Evolutionary conservation across 2,329 filamentous ascomycete species (phyloP).

Genomic region (Falciphora oryzae): DNA sequence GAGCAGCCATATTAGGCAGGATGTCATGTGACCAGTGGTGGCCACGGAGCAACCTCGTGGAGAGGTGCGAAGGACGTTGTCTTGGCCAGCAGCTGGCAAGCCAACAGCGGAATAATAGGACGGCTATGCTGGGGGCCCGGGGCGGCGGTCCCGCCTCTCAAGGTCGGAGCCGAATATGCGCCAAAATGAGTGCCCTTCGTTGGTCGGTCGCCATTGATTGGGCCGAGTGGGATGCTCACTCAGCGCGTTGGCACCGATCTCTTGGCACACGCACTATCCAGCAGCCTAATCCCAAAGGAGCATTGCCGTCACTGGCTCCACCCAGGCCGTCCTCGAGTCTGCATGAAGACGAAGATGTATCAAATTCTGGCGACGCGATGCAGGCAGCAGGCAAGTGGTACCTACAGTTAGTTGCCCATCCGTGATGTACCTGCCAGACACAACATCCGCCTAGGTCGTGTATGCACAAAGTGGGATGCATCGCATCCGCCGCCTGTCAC

Average conservation of each 20-base stretch:
- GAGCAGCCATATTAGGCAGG: slow-evolving; percentile 6
- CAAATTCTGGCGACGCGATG: not conserved
- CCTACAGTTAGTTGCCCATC: too few relatives aligned
- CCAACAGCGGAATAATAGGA: not conserved
- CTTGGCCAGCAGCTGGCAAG: too few relatives aligned
- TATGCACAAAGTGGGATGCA: not conserved
- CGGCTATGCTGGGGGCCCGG: not conserved
- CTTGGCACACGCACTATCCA: not conserved
- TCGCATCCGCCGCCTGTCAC: not conserved
- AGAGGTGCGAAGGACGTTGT: too few relatives aligned
- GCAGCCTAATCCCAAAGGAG: not conserved
- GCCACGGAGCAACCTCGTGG: too few relatives aligned
- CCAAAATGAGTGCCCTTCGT: not conserved
- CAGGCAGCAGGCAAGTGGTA: not conserved
- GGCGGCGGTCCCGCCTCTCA: not conserved
- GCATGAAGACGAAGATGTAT: not conserved
- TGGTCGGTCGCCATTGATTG: not conserved
- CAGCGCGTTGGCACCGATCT: not conserved
- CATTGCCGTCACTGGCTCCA: not conserved
- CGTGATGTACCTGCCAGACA: not conserved
- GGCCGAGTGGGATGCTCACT: not conserved
- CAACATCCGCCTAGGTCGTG: too few relatives aligned
- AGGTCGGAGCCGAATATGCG: not conserved
- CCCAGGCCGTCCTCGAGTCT: not conserved
- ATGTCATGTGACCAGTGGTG: not conserved